Evolutionary conservation across 2,329 filamentous ascomycete species (phyloP).

Genomic region (Teratosphaeria zuluensis): DNA sequence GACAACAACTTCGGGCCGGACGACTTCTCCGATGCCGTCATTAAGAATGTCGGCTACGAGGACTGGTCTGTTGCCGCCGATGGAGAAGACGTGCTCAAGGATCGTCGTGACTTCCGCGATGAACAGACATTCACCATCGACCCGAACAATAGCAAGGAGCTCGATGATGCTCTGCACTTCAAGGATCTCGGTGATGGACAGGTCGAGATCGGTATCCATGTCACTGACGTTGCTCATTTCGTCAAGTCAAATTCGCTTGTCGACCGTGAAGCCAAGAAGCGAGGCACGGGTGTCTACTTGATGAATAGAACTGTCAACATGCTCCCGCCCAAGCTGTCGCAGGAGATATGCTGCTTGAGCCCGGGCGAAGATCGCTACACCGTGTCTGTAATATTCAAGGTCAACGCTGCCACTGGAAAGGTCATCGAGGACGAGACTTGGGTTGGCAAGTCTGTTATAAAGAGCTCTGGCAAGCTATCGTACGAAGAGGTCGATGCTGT

Average conservation of each 20-base stretch:
- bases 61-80: conserved; percentile 85
- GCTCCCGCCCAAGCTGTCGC: conserved; percentile 75
- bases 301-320: conserved; percentile 83
- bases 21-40: conserved; percentile 92
- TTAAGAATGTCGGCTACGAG: conserved; percentile 84
- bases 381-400: conserved; percentile 85
- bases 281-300: conserved; percentile 88
- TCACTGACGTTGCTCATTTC: conserved; percentile 92
- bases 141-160: conserved; percentile 74
- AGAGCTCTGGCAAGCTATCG: conserved; percentile 76
- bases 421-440: conserved; percentile 80
- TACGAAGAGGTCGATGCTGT: conserved; percentile 81
- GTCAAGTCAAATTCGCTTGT: conserved; percentile 93
- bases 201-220: conserved; percentile 89
- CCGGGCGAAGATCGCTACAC: conserved; percentile 85
- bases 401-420: conserved; percentile 68
- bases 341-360: conserved; percentile 77
- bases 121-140: conserved; percentile 90
- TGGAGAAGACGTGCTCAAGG: conserved; percentile 60
- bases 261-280: conserved; percentile 95
- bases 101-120: conserved; percentile 79
- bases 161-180: conserved; percentile 88
- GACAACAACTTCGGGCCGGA: conserved; percentile 99
- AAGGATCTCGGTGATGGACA: conserved; percentile 74
- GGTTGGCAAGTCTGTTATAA: conserved; percentile 89